Percentiles rank a stretch among this genome's conserved stretches.
phyloP scores from a whole-genome alignment of 208 protist species.

The Trypanosoma brucei region DNA sequence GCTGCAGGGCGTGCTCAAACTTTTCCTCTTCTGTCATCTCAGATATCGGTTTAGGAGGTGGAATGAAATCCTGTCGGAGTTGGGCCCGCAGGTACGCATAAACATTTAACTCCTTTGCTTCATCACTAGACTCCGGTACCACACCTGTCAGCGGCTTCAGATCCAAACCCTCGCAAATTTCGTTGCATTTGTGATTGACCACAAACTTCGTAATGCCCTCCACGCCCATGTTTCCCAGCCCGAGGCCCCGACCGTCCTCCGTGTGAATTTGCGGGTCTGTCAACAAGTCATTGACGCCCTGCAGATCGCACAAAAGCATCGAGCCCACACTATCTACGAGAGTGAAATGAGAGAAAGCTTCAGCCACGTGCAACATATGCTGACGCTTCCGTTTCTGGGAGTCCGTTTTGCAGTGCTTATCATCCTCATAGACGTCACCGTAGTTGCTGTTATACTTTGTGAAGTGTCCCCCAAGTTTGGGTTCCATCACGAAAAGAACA shows the following conservation, averaged over 20 bases:
- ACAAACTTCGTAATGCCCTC: constrained; percentile 77
- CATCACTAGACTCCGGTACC: constrained; percentile 2
- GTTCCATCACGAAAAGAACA: constrained; percentile 84
- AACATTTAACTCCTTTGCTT: constrained; percentile 26
- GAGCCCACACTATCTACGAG: constrained; percentile 57
- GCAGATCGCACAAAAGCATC: constrained; percentile 85
- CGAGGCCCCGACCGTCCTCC: constrained; percentile 68
- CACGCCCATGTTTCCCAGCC: constrained; percentile 68
- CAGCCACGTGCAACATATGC: constrained; percentile 68
- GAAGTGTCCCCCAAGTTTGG: constrained; percentile 77
- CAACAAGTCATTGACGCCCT: constrained; percentile 86
- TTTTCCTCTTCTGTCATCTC: constrained; percentile 74
- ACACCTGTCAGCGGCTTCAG: constrained; percentile 42
- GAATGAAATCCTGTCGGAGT: constrained; percentile 52
- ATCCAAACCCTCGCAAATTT: constrained; percentile 58
- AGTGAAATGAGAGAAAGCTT: constrained; percentile 92
- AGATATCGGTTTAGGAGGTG: constrained; percentile 58
- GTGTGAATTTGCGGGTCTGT: constrained; percentile 91
- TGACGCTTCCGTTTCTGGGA: constrained; percentile 37
- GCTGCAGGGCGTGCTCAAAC: constrained; percentile 55
- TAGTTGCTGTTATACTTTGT: constrained; percentile 91
- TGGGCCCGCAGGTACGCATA: constrained; percentile 52
- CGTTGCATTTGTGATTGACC: constrained; percentile 77
- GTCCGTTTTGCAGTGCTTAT: constrained; percentile 50
- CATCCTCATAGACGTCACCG: constrained; percentile 64